phyloP scores from a whole-genome alignment of 306 rosid genomes.

The Cucurbita maxima region DNA sequence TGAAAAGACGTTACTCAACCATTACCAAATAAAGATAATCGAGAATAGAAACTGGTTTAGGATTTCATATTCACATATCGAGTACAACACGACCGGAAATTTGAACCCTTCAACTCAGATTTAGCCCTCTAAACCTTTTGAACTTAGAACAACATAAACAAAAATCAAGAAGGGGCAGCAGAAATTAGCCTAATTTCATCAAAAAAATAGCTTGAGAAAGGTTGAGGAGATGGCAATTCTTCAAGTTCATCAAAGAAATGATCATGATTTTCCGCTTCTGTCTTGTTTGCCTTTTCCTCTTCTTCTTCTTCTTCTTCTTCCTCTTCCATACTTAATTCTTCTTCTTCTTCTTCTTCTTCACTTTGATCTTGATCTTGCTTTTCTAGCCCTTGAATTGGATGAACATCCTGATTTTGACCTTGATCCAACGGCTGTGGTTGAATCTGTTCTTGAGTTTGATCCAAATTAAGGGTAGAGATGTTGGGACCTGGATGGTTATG shows the following conservation, averaged over 20 bases:
- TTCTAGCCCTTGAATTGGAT: slow-evolving; percentile 9
- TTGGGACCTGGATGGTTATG: slow-evolving; percentile 76
- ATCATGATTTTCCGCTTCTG: slow-evolving; percentile 25
- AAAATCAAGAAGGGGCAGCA: slow-evolving; percentile 65
- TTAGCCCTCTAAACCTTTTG: background rate
- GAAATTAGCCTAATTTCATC: slow-evolving; percentile 48
- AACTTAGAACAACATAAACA: background rate
- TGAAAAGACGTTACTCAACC: too few relatives aligned
- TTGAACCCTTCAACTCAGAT: too few relatives aligned
- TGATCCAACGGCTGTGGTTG: slow-evolving; percentile 17
- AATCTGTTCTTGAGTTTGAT: slow-evolving; percentile 16
- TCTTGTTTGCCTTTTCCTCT: background rate
- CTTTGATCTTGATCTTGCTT: slow-evolving; percentile 7
- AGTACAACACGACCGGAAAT: too few relatives aligned
- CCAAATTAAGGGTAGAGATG: slow-evolving; percentile 15
- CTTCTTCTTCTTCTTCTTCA: background rate
- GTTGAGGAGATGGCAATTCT: slow-evolving; percentile 65
- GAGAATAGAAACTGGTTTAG: too few relatives aligned
- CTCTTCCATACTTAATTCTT: background rate
- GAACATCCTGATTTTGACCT: background rate
- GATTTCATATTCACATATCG: too few relatives aligned
- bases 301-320: background rate
- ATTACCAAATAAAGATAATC: too few relatives aligned
- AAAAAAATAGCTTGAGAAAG: slow-evolving; percentile 38
- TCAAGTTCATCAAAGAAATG: slow-evolving; percentile 88